Base-by-base conservation (phyloP, 495 filamentous ascomycete genomes). In the Venustampulla echinocandica region DNA sequence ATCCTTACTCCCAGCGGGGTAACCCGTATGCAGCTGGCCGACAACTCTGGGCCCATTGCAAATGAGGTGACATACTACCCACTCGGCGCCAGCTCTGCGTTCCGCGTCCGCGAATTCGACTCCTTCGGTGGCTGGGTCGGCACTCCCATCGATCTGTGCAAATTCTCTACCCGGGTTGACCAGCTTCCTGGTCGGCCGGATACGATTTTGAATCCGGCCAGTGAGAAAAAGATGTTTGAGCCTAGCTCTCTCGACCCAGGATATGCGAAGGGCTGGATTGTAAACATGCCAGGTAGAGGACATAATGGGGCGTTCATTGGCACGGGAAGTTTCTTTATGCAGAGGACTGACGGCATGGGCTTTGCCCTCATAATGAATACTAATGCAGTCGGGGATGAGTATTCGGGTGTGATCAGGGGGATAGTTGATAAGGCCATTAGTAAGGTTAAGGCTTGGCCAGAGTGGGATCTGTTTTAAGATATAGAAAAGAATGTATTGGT, bases 51-150 rank as follows among this genome's bases (percentile, higher is more conserved):
- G 9, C 43, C 11, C 9, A 6, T 41, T 6, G 35, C n/a, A n/a
- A 41, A 46, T 18, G 43, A 46, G 20, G 43, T 46, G 9, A 46
- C 43, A 17, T 46, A 46, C 43, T 46, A 46, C 32, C 43, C 43
- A 6, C 35, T 38, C 35, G 43, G 43, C 43, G 27, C 20, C 6
- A 45, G 6, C 17, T 10, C 10, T 42, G 34, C n/a, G 5, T 40
- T 38, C 27, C 23, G 32, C 43, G 43, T 46, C 33, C 27, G 43
- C 15, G 27, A 41, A 40, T 41, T 38, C 43, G 34, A 44, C 35
- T 40, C 27, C 7, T 38, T 41, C 43, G 43, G 43, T 30, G 43
- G 43, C 18, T 46, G 43, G 43, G 32, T 46, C 13, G 43, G 18
- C 6, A 38, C 27, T 10, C 27, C 43, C 10, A 46, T 46, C 32